A percentile compares a stretch with the other conserved stretches of the same genome.
These are phyloP conservation scores for Kodamaea arcana DNA, from an alignment of 1,139 yeast species.

Conservation along the genomic window DNA sequence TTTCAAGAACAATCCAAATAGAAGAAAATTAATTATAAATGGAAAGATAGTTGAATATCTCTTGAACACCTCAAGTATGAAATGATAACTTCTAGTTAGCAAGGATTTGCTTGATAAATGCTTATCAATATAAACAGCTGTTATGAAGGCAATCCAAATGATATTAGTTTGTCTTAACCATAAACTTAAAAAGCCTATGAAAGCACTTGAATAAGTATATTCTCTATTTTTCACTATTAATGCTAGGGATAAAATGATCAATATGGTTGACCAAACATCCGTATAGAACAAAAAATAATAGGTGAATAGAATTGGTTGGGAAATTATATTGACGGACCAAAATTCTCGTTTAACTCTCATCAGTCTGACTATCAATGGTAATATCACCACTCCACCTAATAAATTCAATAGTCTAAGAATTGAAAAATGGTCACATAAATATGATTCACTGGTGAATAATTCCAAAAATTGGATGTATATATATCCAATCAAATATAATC, in stretches of 20 bases:
- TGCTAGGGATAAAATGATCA: conserved; percentile 45
- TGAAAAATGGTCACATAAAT: conserved; percentile 34
- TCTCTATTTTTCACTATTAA: conserved; percentile 26
- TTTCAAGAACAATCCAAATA: conserved; percentile 55
- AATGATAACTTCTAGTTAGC: conserved; percentile 11
- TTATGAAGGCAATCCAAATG: conserved; percentile 73
- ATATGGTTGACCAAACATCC: conserved; percentile 84
- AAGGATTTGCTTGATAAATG: conserved; percentile 15
- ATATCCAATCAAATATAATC: conserved; percentile 54
- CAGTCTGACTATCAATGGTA: conserved; percentile 39
- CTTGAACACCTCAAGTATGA: conserved; percentile 18
- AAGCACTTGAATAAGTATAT: conserved; percentile 29
- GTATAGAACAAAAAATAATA: conserved; percentile 83
- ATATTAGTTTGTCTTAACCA: conserved; percentile 88
- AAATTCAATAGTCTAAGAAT: conserved; percentile 57
- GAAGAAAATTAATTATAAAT: conserved; percentile 44
- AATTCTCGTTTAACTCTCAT: conserved; percentile 37
- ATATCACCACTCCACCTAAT: conserved; percentile 54
- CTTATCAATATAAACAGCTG: conserved; percentile 52
- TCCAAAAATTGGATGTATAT: conserved; percentile 45
- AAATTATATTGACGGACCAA: conserved; percentile 46
- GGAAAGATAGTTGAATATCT: conserved; percentile 42
- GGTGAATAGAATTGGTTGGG: conserved; percentile 69
- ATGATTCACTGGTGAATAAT: conserved; percentile 13
- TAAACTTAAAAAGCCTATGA: conserved; percentile 55